These are phyloP conservation scores for Aspergillus diversus DNA, from an alignment of 495 filamentous ascomycete genomes.

Conservation along the genomic window DNA sequence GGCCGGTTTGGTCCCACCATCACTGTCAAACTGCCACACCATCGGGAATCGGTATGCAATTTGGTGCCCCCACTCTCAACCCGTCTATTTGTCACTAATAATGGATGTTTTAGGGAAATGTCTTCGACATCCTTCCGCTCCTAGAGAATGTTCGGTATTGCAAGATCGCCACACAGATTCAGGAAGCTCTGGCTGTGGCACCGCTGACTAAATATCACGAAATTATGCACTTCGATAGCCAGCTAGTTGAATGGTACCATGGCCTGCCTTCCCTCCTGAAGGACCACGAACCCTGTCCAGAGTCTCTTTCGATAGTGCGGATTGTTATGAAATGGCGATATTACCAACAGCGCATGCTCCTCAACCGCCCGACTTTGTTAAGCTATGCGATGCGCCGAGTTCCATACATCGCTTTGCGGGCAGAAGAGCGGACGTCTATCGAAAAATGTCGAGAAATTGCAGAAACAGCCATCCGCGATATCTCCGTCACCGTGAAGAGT, in stretches of 20 bases:
- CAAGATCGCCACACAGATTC: constrained; percentile 76
- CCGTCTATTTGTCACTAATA: constrained; percentile 36
- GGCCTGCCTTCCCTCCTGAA: constrained; percentile 72
- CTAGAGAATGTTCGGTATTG: constrained; percentile 81
- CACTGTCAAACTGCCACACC: constrained; percentile 69
- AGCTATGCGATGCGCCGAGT: constrained; percentile 70
- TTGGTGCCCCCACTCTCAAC: too few species aligned
- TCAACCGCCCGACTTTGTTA: constrained; percentile 75
- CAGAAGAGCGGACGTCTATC: constrained; percentile 72
- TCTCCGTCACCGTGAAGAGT: constrained; percentile 64
- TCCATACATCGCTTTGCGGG: constrained; percentile 56
- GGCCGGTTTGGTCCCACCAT: constrained; percentile 74
- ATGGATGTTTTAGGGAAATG: constrained; percentile 33
- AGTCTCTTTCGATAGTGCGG: constrained; percentile 68
- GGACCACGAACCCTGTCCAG: constrained; percentile 69
- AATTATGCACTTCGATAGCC: constrained; percentile 64
- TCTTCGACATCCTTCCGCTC: constrained; percentile 67
- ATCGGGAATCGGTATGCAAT: constrained; percentile 54
- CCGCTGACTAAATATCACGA: constrained; percentile 68
- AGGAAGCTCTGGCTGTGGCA: constrained; percentile 72
- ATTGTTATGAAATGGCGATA: constrained; percentile 84
- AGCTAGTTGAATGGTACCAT: constrained; percentile 71
- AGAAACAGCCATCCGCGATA: constrained; percentile 70
- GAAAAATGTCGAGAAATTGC: constrained; percentile 70
- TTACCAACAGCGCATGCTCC: constrained; percentile 75